These are phyloP conservation scores for Calonectria fujianensis DNA, from an alignment of 2,329 filamentous ascomycete species.

Conservation along the genomic window DNA sequence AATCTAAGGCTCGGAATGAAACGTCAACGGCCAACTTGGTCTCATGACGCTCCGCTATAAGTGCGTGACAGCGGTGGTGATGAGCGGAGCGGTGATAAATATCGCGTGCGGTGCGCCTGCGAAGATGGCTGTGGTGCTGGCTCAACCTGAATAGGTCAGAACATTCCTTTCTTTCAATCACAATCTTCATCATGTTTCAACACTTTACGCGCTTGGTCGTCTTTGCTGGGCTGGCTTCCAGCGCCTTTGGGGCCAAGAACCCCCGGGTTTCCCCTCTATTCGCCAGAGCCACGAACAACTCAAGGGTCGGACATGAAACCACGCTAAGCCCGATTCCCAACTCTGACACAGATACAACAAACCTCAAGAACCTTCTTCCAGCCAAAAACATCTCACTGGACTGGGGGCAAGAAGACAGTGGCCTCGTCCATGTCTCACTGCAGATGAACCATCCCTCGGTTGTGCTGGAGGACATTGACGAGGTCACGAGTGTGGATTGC, in stretches of 20 bases:
- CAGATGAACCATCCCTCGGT: slow-evolving; percentile 47
- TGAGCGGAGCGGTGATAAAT: slow-evolving; percentile 25
- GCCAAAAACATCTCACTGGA: slow-evolving; percentile 40
- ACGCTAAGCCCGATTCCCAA: slow-evolving; percentile 41
- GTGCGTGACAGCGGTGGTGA: neutral
- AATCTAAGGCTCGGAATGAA: slow-evolving; percentile 23
- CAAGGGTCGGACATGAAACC: slow-evolving; percentile 34
- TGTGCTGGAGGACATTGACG: slow-evolving; percentile 44
- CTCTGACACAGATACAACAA: slow-evolving; percentile 31
- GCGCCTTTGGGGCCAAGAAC: neutral
- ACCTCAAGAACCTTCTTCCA: slow-evolving; percentile 41
- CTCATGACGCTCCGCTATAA: slow-evolving; percentile 2
- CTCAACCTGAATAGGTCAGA: neutral
- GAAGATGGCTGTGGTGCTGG: neutral
- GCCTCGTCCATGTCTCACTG: slow-evolving; percentile 43
- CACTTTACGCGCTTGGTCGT: slow-evolving; percentile 9
- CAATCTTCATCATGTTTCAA: slow-evolving; percentile 8
- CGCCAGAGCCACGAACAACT: slow-evolving; percentile 19
- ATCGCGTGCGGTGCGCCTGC: neutral
- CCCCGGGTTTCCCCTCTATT: neutral
- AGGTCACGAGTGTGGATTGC: slow-evolving; percentile 41
- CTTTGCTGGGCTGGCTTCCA: slow-evolving; percentile 19
- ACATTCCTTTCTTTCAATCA: neutral
- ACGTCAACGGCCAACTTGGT: slow-evolving; percentile 36
- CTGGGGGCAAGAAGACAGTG: slow-evolving; percentile 35